A percentile compares a stretch with the other conserved stretches of the same genome.
Conservation (phyloP, 2,329 filamentous ascomycete genomes). For the Fusarium floridanum region DNA sequence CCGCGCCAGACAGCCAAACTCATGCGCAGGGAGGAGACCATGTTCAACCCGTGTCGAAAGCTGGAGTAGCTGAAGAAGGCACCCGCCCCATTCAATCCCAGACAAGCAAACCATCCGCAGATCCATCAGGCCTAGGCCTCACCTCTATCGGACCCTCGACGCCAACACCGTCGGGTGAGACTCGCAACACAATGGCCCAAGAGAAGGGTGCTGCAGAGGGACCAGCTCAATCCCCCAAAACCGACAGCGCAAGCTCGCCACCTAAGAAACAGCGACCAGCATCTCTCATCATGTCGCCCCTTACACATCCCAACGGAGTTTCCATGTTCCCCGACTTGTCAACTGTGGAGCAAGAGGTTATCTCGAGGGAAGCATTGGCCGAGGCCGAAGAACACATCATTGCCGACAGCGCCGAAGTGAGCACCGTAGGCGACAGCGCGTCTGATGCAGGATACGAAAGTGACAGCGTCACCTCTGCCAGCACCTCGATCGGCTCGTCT, state of each 20-base stretch:
- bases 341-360: slow-evolving; percentile 50
- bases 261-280: slow-evolving; percentile 26
- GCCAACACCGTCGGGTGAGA: not conserved
- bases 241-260: not conserved
- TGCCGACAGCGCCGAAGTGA: slow-evolving; percentile 50
- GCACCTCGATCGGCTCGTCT: slow-evolving; percentile 55
- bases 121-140: not conserved
- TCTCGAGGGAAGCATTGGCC: slow-evolving; percentile 53
- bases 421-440: slow-evolving; percentile 31
- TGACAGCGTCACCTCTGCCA: slow-evolving; percentile 52
- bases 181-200: slow-evolving; percentile 1
- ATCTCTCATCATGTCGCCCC: slow-evolving; percentile 45
- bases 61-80: not conserved
- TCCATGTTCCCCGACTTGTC: slow-evolving; percentile 55
- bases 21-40: slow-evolving; percentile 1
- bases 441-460: slow-evolving; percentile 56
- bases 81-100: not conserved
- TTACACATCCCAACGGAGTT: slow-evolving; percentile 55
- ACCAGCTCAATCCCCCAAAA: slow-evolving; percentile 4
- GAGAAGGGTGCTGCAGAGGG: slow-evolving; percentile 11
- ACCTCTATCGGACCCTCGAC: not conserved
- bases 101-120: not conserved
- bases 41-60: not conserved
- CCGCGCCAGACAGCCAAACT: not conserved
- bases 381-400: slow-evolving; percentile 55